phyloP scores from a whole-genome alignment of 208 protist species.

The Cochliopodium minus region DNA sequence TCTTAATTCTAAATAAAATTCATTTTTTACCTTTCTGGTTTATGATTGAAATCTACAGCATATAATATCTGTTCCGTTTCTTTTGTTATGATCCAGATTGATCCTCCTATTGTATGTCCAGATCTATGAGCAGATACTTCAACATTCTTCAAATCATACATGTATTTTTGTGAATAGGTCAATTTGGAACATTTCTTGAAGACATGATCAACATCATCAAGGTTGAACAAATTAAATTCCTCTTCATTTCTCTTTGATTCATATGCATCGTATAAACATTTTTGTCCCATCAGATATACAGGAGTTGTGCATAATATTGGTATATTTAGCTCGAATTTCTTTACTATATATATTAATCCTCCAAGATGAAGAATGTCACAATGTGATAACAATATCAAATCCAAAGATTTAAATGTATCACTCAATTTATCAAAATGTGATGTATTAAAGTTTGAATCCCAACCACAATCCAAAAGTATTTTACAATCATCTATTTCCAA shows the following conservation, averaged over 20 bases:
- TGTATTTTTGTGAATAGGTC: background rate
- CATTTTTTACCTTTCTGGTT: slow-evolving; percentile 38
- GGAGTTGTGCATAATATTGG: slow-evolving; percentile 51
- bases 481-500: slow-evolving; percentile 38
- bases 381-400: slow-evolving; percentile 49
- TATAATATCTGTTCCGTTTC: slow-evolving; percentile 60
- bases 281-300: slow-evolving; percentile 46
- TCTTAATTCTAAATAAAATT: no score
- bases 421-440: slow-evolving; percentile 28
- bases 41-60: slow-evolving; percentile 57
- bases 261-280: slow-evolving; percentile 50
- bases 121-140: no score
- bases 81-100: slow-evolving; percentile 56
- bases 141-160: background rate
- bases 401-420: slow-evolving; percentile 11
- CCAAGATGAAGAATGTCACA: slow-evolving; percentile 46
- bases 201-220: slow-evolving; percentile 3
- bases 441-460: slow-evolving; percentile 41
- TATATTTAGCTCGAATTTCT: slow-evolving; percentile 6
- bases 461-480: slow-evolving; percentile 62
- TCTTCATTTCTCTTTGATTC: background rate
- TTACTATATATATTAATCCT: slow-evolving; percentile 35
- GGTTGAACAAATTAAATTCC: slow-evolving; percentile 6
- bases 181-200: background rate
- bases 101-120: slow-evolving; percentile 44